Base-by-base conservation (phyloP, 306 rosid species). In the Acacia crassicarpa region DNA sequence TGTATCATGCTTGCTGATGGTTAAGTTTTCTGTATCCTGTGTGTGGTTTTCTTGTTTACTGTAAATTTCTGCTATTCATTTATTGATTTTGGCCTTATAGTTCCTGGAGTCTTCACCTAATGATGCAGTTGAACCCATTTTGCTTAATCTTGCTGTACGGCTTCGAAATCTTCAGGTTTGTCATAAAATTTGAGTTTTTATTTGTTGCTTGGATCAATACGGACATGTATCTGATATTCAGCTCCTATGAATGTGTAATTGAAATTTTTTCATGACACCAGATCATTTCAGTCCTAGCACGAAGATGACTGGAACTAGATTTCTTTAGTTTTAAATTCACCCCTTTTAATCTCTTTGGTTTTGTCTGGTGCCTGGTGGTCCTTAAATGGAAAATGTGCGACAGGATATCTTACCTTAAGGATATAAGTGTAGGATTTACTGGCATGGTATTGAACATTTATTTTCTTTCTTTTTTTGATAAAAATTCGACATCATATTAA, bases 121-220 rank as follows among this genome's bases (percentile, higher is more conserved):
- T 58, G 98, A 91, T 80, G 94, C 98, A 44, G 97, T 95, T 74
- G 93, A 95, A 78, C 99, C 99, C 76, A 88, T 93, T 80, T 81
- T 95, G 87, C 92, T 91, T 22, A 93, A 85, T 86, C 97, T 95
- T 79, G 91, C 98, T 74, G 40, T 87, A 63, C 91, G 97, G 84
- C 92, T 95, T 69, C 94, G 97, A 65, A 93, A 91, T 93, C 94
- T 95, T 82, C 99, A 93, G 86, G 99, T 95, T 80, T 22, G 88
- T 85, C 56, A 65, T 40, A 61, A 4, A 19, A 35, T 23, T 56
- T 76, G 19, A 78, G 44, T 62, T 79, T 79, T 51, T 23, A 11
- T 70, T 54, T 0, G 35, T 78, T 74, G 73, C 77, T 69, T 48
- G 30, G 10, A 32, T 84, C 78, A 72, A 49, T 41, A 23, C 56